Conservation (phyloP, 2,329 filamentous ascomycete species). For the Cercospora sp. region DNA sequence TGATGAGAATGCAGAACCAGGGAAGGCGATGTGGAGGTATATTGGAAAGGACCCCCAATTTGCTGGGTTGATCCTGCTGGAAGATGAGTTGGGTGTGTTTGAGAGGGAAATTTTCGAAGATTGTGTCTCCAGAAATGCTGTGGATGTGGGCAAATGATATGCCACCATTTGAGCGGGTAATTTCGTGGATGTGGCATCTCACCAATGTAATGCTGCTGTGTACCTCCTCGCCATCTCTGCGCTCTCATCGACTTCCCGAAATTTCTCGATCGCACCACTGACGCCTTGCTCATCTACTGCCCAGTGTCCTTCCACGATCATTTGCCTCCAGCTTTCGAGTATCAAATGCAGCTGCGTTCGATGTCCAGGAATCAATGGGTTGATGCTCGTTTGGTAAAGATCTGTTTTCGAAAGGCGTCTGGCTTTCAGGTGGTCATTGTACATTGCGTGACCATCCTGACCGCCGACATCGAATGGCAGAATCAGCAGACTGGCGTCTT, state of each 20-base stretch:
- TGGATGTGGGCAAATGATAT: not conserved
- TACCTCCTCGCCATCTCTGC: not conserved
- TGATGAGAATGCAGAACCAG: constrained; percentile 15
- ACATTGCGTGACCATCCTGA: too few relatives aligned
- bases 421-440: not conserved
- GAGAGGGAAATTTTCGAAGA: constrained; percentile 22
- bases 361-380: not conserved
- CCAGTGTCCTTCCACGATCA: not conserved
- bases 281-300: not conserved
- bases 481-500: not conserved
- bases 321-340: not conserved
- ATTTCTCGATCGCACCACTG: not conserved
- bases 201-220: not conserved
- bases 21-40: constrained; percentile 22
- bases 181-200: not conserved
- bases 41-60: constrained; percentile 19
- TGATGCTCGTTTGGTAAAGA: not conserved
- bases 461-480: not conserved
- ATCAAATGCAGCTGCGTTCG: not conserved
- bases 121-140: constrained; percentile 7
- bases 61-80: constrained; percentile 11
- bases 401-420: not conserved
- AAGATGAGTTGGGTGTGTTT: constrained; percentile 18
- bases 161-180: not conserved
- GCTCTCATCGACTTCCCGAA: not conserved